These are phyloP conservation scores for Globisporangium cystogenes DNA, from an alignment of 352 stramenopile species.

Conservation along the genomic window DNA sequence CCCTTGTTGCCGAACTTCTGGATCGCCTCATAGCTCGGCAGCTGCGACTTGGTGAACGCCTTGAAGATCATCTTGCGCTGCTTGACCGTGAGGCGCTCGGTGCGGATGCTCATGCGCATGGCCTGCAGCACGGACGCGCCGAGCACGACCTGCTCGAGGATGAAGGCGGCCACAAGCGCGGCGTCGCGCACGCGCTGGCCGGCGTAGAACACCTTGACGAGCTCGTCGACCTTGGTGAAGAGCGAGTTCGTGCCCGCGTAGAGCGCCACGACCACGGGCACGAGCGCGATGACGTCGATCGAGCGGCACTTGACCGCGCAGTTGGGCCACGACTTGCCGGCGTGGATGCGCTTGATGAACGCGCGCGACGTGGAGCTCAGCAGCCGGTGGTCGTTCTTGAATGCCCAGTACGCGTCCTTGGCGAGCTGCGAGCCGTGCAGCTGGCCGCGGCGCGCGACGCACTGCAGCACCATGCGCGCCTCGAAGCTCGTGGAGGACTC, in stretches of 20 bases:
- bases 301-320: constrained; percentile 75
- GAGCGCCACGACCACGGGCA: constrained; percentile 68
- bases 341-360: constrained; percentile 75
- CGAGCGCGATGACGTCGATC: constrained; percentile 71
- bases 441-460: constrained; percentile 58
- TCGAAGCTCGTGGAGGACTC: constrained; percentile 80
- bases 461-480: constrained; percentile 67
- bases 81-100: constrained; percentile 70
- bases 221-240: constrained; percentile 76
- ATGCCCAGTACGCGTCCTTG: constrained; percentile 80
- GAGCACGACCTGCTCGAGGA: constrained; percentile 77
- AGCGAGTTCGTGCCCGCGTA: constrained; percentile 76
- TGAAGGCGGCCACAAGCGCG: constrained; percentile 64
- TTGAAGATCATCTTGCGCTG: constrained; percentile 85
- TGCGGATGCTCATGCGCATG: constrained; percentile 83
- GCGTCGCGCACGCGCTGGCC: constrained; percentile 64
- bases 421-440: constrained; percentile 66
- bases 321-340: constrained; percentile 61
- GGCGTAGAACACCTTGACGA: constrained; percentile 78
- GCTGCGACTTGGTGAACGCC: constrained; percentile 77
- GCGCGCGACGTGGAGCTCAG: constrained; percentile 60
- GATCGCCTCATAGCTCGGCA: constrained; percentile 75
- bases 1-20: constrained; percentile 82
- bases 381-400: constrained; percentile 73
- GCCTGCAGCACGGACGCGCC: constrained; percentile 70